Percentiles rank a stretch among this genome's conserved stretches.
Conservation (phyloP, 768 basidiomycete genomes). For the Trametes sanguinea region DNA sequence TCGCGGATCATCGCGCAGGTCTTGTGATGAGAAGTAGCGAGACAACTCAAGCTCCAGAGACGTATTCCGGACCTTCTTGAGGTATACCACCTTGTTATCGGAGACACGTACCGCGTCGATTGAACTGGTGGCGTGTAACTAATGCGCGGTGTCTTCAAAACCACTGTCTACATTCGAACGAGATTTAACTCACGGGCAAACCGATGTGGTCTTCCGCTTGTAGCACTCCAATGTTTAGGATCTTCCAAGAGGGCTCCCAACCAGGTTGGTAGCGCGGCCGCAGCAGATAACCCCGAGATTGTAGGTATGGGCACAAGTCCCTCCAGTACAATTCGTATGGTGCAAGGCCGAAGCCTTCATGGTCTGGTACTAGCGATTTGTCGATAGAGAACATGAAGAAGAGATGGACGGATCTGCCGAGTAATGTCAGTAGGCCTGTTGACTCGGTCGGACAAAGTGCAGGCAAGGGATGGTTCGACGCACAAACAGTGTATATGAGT, state of each 20-base stretch:
- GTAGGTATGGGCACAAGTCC: neutral
- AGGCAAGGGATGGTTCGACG: too few species aligned
- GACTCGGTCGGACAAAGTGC: too few species aligned
- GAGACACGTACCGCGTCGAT: conserved; percentile 24
- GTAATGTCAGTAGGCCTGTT: too few species aligned
- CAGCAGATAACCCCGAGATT: neutral
- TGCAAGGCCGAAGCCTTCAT: neutral
- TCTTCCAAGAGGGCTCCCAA: conserved; percentile 1
- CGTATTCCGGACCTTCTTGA: conserved; percentile 17
- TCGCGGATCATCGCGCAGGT: conserved; percentile 16
- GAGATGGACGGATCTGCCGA: too few species aligned
- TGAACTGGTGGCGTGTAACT: neutral
- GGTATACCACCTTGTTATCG: conserved; percentile 24
- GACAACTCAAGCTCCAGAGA: conserved; percentile 18
- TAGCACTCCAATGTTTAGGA: neutral
- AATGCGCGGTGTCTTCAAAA: neutral
- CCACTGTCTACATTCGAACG: neutral
- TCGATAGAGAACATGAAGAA: neutral
- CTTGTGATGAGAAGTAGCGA: conserved; percentile 14
- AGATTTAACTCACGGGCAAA: neutral
- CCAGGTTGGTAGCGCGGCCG: neutral
- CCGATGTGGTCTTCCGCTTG: neutral
- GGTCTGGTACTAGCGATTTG: too few species aligned
- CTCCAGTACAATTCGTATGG: conserved; percentile 6
- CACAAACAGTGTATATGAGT: too few species aligned